Conservation (phyloP, 106 monocot species). For the Agapanthus africanus region DNA sequence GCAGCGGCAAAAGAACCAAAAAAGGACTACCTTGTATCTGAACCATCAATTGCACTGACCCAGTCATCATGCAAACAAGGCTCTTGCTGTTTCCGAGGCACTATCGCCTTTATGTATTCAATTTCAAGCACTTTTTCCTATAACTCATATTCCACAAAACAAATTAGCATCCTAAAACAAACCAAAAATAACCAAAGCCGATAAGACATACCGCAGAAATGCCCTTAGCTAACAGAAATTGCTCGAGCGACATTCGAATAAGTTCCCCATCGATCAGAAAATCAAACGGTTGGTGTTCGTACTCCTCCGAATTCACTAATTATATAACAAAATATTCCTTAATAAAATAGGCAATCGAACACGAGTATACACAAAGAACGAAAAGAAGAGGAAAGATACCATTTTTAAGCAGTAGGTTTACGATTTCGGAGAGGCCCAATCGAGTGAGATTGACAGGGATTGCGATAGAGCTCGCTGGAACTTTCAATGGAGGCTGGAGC, state of each 20-base stretch:
- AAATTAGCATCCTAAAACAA: neutral
- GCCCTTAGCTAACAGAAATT: constrained; percentile 71
- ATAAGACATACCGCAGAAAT: constrained; percentile 61
- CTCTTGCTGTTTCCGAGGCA: constrained; percentile 55
- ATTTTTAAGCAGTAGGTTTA: constrained; percentile 54
- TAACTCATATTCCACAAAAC: neutral
- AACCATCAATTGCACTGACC: constrained; percentile 91
- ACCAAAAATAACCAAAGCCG: neutral
- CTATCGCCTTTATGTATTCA: constrained; percentile 72
- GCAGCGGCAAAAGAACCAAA: neutral
- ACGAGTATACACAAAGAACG: neutral
- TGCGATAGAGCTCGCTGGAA: constrained; percentile 42
- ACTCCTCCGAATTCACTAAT: constrained; percentile 47
- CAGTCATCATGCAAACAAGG: constrained; percentile 87
- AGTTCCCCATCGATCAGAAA: constrained; percentile 87
- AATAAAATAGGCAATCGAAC: neutral
- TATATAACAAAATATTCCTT: constrained; percentile 1
- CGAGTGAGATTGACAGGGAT: constrained; percentile 73
- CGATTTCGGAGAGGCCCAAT: constrained; percentile 92
- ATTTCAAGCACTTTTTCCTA: constrained; percentile 90
- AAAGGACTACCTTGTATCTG: constrained; percentile 40
- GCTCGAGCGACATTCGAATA: constrained; percentile 66
- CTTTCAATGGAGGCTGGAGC: constrained; percentile 53
- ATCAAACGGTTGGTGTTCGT: constrained; percentile 65
- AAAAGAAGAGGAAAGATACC: constrained; percentile 16